Conservation (phyloP, 345 rosid species). For the Citrus cavaleriei region DNA sequence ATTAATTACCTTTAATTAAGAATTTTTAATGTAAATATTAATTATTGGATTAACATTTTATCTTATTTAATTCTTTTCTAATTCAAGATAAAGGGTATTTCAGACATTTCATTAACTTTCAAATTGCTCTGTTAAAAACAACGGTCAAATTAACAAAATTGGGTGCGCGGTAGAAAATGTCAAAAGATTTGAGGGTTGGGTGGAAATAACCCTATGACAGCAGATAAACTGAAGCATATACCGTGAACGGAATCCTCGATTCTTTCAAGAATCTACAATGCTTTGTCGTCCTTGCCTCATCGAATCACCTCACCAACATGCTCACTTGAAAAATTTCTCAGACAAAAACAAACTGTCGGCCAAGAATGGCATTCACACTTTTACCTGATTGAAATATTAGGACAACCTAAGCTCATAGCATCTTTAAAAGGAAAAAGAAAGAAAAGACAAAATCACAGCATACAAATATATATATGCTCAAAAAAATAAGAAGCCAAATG, state of each 20-base stretch:
- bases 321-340: neutral
- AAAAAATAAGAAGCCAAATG: neutral
- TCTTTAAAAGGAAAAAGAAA: no score
- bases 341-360: neutral
- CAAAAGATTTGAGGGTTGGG: no score
- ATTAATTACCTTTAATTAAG: no score
- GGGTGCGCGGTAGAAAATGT: fast-evolving
- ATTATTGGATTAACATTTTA: no score
- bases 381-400: neutral
- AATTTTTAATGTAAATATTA: no score
- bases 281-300: neutral
- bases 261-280: neutral
- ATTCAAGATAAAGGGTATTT: no score
- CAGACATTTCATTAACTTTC: no score
- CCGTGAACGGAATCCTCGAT: neutral
- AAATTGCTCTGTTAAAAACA: no score
- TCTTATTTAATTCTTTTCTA: no score
- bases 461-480: neutral
- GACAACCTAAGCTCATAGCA: neutral
- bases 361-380: neutral
- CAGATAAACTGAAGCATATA: neutral
- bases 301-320: neutral
- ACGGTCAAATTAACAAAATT: fast-evolving
- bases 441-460: no score
- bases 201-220: neutral